Conservation (phyloP, 1,284 basidiomycete genomes). For the Psilocybe mexicana region DNA sequence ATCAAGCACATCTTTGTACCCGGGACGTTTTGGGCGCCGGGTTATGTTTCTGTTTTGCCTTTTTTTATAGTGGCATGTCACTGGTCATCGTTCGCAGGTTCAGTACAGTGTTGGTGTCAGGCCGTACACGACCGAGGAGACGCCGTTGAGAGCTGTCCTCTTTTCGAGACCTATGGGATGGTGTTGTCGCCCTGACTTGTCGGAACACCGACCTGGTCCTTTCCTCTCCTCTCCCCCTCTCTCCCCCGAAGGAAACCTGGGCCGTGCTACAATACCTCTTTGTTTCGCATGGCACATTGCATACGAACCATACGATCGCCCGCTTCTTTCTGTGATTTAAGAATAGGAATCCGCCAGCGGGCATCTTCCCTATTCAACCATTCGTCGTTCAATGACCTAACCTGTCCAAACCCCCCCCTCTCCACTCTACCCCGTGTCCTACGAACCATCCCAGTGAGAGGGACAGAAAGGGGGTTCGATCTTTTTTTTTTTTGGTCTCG, state of each 20-base stretch:
- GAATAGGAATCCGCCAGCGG: neutral
- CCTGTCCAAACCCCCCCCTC: neutral
- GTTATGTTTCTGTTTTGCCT: too few species aligned
- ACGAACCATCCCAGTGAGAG: slow-evolving; percentile 1
- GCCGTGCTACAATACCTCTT: neutral
- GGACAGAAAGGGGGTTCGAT: neutral
- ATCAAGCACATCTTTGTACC: neutral
- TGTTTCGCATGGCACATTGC: neutral
- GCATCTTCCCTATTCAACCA: neutral
- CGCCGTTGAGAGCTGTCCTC: slow-evolving; percentile 3
- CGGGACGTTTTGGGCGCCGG: too few species aligned
- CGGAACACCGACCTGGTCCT: neutral
- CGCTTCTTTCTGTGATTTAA: neutral
- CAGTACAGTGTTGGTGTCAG: neutral
- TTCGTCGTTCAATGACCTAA: slow-evolving; percentile 3
- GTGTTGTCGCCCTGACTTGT: neutral
- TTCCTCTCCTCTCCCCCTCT: neutral
- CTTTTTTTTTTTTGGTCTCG: too few species aligned
- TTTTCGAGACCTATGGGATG: neutral
- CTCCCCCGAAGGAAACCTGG: neutral
- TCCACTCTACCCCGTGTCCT: slow-evolving; percentile 9
- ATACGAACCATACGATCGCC: neutral
- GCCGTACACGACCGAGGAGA: slow-evolving; percentile 9
- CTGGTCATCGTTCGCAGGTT: neutral
- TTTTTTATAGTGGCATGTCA: neutral